Evolutionary conservation across 1,139 yeast species (phyloP).

Genomic region (Pichia sp.): DNA sequence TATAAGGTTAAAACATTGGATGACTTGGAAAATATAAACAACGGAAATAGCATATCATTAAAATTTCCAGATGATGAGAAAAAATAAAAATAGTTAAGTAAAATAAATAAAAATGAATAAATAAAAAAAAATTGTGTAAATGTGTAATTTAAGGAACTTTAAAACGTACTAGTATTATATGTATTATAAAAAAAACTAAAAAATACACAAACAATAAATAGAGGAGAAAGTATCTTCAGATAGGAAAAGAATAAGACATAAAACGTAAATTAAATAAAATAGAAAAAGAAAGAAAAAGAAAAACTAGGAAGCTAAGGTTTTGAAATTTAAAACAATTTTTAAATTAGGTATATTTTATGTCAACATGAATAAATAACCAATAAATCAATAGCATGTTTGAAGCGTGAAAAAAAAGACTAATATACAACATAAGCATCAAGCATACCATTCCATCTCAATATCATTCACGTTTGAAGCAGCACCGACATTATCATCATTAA

Average conservation of each 20-base stretch:
- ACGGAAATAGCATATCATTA: constrained; percentile 15
- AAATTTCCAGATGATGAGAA: constrained; percentile 13
- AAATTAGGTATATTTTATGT: not conserved
- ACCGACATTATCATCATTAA: not conserved
- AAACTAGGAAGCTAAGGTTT: not conserved
- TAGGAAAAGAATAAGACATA: not conserved
- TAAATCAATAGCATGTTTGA: too few species aligned
- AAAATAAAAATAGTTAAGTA: not conserved
- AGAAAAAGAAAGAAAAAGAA: not conserved
- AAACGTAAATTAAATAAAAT: not conserved
- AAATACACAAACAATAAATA: too few species aligned
- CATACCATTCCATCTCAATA: not conserved
- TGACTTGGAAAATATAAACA: constrained; percentile 6
- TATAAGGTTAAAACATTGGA: constrained; percentile 3
- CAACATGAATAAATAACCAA: not conserved
- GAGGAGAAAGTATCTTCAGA: not conserved
- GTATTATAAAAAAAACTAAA: too few species aligned
- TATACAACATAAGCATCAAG: not conserved
- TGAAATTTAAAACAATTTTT: not conserved
- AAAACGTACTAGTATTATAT: too few species aligned
- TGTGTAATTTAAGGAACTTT: not conserved
- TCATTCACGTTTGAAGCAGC: not conserved
- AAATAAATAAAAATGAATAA: not conserved
- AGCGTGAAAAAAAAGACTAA: too few species aligned
- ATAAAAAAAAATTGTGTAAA: not conserved